These are phyloP conservation scores for Tetradesmus lagerheimii DNA, from an alignment of 139 green algal species.

Conservation along the genomic window DNA sequence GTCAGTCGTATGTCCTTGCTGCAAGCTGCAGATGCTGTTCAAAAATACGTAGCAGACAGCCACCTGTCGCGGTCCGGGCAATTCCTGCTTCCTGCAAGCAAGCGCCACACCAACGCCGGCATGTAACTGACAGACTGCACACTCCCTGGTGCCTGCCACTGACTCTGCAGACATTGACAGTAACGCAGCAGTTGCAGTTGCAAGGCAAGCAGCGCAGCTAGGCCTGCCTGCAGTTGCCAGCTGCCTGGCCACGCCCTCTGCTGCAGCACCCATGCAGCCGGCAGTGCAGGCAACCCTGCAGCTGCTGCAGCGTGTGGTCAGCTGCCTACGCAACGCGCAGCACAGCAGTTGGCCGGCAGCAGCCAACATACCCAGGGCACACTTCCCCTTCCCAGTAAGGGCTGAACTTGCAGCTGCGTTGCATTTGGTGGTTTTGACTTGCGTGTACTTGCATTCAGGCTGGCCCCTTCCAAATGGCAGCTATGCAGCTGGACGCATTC, in stretches of 20 bases:
- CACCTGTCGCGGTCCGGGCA: background rate
- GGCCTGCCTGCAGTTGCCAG: constrained; percentile 37
- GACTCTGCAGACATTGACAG: background rate
- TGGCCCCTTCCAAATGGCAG: no score
- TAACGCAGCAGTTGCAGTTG: constrained; percentile 13
- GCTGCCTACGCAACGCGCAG: background rate
- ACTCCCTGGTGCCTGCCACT: background rate
- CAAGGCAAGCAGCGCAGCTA: constrained; percentile 14
- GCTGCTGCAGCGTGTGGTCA: constrained; percentile 1
- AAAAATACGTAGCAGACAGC: background rate
- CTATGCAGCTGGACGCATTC: no score
- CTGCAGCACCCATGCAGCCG: constrained; percentile 17
- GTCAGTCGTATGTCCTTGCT: background rate
- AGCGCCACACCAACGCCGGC: no score
- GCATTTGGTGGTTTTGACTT: background rate
- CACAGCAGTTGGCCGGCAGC: constrained; percentile 24
- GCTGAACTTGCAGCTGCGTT: background rate
- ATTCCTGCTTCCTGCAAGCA: no score
- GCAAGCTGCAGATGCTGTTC: background rate
- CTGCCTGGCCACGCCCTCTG: constrained; percentile 41
- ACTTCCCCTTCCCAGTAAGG: constrained; percentile 49
- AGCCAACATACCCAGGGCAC: constrained; percentile 37
- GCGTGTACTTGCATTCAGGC: no score
- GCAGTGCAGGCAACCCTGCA: constrained; percentile 29
- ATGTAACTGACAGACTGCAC: background rate